Conservation (phyloP, 2,329 filamentous ascomycete species). For the Stemphylium vesicarium region DNA sequence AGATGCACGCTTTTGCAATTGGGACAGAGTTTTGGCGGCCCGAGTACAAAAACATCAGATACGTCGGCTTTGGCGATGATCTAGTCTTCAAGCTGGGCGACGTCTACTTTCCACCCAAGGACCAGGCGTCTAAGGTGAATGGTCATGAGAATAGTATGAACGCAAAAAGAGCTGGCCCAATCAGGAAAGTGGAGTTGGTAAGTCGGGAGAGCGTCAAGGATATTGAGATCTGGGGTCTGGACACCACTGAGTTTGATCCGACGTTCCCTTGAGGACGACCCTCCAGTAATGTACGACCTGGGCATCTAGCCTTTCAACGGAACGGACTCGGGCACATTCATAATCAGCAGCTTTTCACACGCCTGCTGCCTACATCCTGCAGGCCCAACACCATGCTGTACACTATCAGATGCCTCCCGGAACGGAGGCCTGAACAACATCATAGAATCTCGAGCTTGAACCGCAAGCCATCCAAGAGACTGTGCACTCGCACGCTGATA, state of each 20-base stretch:
- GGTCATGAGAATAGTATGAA: constrained; percentile 34
- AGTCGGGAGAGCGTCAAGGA: constrained; percentile 47
- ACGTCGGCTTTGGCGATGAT: constrained; percentile 49
- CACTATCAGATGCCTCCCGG: too few relatives aligned
- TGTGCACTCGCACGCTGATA: too few relatives aligned
- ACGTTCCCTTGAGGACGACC: constrained; percentile 28
- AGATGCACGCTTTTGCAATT: constrained; percentile 42
- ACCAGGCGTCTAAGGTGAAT: constrained; percentile 1
- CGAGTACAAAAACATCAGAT: constrained; percentile 45
- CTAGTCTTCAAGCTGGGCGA: constrained; percentile 48
- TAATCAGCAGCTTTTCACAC: not conserved
- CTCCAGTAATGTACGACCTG: not conserved
- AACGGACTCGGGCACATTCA: not conserved
- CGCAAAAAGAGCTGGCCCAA: constrained; percentile 35
- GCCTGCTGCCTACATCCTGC: too few relatives aligned
- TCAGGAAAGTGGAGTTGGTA: constrained; percentile 41
- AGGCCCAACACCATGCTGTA: too few relatives aligned
- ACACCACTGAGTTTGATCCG: constrained; percentile 44
- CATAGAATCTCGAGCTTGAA: not conserved
- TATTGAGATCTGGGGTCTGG: constrained; percentile 56
- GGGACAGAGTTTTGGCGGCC: constrained; percentile 44
- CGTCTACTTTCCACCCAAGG: constrained; percentile 32
- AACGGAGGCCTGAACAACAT: not conserved
- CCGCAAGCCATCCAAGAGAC: not conserved
- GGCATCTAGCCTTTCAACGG: not conserved